A percentile compares a stretch with the other conserved stretches of the same genome.
These are phyloP conservation scores for Fraxinus albicans DNA, from an alignment of 305 asterid genomes.

Conservation along the genomic window DNA sequence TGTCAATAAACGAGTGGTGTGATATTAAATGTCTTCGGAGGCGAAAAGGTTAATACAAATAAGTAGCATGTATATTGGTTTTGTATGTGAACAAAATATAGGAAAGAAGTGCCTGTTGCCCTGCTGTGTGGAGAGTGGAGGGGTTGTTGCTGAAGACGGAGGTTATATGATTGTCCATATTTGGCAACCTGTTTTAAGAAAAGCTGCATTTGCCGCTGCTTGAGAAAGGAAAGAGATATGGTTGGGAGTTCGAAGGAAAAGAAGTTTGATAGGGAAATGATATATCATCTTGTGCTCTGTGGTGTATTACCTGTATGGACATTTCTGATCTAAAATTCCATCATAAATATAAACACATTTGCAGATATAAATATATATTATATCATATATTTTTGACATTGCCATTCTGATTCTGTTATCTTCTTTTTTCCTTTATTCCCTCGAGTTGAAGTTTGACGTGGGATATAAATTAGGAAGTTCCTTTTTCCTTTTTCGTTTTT, in stretches of 20 bases:
- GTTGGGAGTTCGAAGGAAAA: background rate
- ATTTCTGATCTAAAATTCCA: background rate
- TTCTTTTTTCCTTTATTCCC: background rate
- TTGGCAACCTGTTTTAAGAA: background rate
- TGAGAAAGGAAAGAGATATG: background rate
- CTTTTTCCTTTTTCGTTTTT: conserved; percentile 19
- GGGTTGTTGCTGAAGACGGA: background rate
- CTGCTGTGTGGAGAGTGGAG: background rate
- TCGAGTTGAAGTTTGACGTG: conserved; percentile 22
- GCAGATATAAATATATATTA: background rate
- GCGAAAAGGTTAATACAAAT: background rate
- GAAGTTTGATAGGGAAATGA: background rate
- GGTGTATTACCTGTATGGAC: background rate
- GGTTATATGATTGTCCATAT: background rate
- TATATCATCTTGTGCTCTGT: background rate
- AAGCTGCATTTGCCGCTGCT: background rate
- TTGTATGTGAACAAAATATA: background rate
- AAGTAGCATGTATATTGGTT: background rate
- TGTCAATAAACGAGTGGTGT: background rate
- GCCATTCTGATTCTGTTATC: background rate
- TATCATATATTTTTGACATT: background rate
- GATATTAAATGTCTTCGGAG: background rate
- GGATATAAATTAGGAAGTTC: conserved; percentile 11
- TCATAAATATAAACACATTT: background rate
- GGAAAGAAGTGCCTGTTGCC: background rate